Percentiles rank a stretch among this genome's conserved stretches.
These are phyloP conservation scores for Lepidium aucheri DNA, from an alignment of 345 rosid species.

Conservation along the genomic window DNA sequence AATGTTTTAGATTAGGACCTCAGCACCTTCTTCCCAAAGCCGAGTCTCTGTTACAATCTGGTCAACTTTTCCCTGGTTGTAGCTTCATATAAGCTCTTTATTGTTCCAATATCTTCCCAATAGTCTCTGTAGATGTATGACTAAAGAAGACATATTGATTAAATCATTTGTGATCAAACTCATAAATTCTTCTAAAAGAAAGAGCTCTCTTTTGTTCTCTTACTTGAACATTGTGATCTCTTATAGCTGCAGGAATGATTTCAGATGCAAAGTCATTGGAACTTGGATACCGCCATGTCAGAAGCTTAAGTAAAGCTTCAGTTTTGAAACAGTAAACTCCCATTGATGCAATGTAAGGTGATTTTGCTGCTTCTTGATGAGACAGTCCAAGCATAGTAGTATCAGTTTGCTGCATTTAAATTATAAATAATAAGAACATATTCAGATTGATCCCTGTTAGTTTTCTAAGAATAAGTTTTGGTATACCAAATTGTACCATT, in stretches of 20 bases:
- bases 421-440: background rate
- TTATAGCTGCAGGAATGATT: conserved; percentile 82
- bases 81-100: conserved; percentile 76
- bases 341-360: conserved; percentile 90
- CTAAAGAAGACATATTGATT: conserved; percentile 27
- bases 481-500: conserved; percentile 44
- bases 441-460: background rate
- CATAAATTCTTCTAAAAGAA: background rate
- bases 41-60: conserved; percentile 87
- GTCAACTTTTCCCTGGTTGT: conserved; percentile 58
- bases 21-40: conserved; percentile 94
- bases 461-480: background rate
- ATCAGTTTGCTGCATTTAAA: conserved; percentile 60
- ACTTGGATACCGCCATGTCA: conserved; percentile 69
- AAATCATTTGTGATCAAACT: background rate
- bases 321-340: conserved; percentile 86
- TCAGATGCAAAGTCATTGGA: conserved; percentile 94
- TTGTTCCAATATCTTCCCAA: conserved; percentile 97
- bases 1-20: conserved; percentile 35
- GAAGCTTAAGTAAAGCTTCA: conserved; percentile 55
- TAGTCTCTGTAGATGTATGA: conserved; percentile 75
- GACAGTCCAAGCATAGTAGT: conserved; percentile 61
- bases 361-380: conserved; percentile 48
- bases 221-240: conserved; percentile 77
- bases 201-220: conserved; percentile 5